These are phyloP conservation scores for Pythium chondricola DNA, from an alignment of 352 stramenopile species.

Conservation along the genomic window DNA sequence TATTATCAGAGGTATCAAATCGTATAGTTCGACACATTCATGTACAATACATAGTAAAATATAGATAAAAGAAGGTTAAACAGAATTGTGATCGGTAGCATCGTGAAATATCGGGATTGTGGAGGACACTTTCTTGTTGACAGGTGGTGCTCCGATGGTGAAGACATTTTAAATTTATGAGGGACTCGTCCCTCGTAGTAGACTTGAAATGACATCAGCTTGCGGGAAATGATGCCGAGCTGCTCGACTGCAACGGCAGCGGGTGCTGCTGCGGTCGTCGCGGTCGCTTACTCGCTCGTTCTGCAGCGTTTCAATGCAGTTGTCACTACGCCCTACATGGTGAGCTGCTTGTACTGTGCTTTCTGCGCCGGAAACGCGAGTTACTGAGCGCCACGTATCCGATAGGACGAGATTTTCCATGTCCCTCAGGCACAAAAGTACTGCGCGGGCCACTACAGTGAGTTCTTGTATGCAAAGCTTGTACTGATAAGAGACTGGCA, in stretches of 20 bases:
- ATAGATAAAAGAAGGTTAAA: too few species aligned
- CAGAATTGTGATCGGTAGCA: too few species aligned
- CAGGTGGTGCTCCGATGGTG: too few species aligned
- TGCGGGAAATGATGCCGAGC: too few species aligned
- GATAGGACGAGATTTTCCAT: conserved; percentile 84
- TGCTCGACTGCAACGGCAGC: conserved; percentile 3
- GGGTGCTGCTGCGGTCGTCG: conserved; percentile 13
- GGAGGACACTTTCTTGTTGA: conserved; percentile 13
- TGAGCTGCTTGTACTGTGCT: conserved; percentile 12
- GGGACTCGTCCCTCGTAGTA: too few species aligned
- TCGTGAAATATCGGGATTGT: conserved; percentile 8
- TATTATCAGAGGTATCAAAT: too few species aligned
- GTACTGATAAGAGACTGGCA: not conserved
- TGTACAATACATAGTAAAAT: too few species aligned
- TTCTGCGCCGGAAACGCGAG: too few species aligned
- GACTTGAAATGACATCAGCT: too few species aligned
- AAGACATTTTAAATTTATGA: too few species aligned
- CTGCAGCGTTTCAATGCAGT: conserved; percentile 29
- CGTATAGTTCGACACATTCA: too few species aligned
- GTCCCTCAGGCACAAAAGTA: conserved; percentile 77
- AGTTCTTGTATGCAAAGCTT: conserved; percentile 1
- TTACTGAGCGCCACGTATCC: not conserved
- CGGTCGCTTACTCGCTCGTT: conserved; percentile 20
- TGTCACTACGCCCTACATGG: conserved; percentile 59
- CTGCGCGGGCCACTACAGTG: conserved; percentile 62